Percentiles rank a stretch among this genome's conserved stretches.
Evolutionary conservation across 2,329 filamentous ascomycete genomes (phyloP).

Genomic region (Nemania serpens): DNA sequence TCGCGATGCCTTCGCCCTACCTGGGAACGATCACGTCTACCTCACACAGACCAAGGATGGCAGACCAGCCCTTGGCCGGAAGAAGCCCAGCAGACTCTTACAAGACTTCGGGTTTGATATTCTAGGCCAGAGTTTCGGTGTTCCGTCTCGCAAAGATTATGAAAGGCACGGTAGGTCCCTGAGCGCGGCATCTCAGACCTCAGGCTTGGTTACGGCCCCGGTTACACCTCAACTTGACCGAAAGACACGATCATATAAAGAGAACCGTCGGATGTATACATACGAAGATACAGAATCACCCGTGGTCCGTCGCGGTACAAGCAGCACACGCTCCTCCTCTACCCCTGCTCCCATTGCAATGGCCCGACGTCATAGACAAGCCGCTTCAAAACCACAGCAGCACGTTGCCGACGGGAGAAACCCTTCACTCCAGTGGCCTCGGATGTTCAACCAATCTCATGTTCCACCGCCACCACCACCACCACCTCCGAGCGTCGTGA

Average conservation of each 20-base stretch:
- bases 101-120: slow-evolving; percentile 36
- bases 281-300: slow-evolving; percentile 3
- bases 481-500: slow-evolving; percentile 5
- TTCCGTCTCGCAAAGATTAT: slow-evolving; percentile 34
- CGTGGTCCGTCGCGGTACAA: not conserved
- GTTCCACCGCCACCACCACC: slow-evolving; percentile 14
- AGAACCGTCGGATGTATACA: not conserved
- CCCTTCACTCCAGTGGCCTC: not conserved
- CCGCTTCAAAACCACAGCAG: not conserved
- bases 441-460: not conserved
- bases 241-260: not conserved
- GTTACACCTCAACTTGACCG: slow-evolving; percentile 6
- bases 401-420: not conserved
- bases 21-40: slow-evolving; percentile 29
- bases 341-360: slow-evolving; percentile 14
- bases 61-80: slow-evolving; percentile 36
- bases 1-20: slow-evolving; percentile 27
- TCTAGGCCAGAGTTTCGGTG: slow-evolving; percentile 34
- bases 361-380: not conserved
- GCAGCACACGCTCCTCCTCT: slow-evolving; percentile 16
- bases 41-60: slow-evolving; percentile 35
- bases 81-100: slow-evolving; percentile 31
- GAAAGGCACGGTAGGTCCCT: slow-evolving; percentile 26
- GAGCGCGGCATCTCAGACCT: slow-evolving; percentile 27
- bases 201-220: slow-evolving; percentile 22